A percentile compares a stretch with the other conserved stretches of the same genome.
Conservation (phyloP, 768 basidiomycete genomes). For the Phlegmacium glaucopus region DNA sequence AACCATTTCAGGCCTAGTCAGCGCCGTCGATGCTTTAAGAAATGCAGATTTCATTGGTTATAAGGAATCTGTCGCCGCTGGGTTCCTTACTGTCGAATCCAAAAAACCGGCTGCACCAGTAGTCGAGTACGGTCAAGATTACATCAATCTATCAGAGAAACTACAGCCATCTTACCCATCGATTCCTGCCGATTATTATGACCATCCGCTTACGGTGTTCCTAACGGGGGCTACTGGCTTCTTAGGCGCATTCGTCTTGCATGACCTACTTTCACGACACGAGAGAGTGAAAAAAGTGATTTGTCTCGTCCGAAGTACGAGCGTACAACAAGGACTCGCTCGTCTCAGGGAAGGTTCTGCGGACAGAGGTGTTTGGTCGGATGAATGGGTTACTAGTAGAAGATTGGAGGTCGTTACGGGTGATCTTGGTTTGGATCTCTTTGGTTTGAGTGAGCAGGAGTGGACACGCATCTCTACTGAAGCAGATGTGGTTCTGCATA, state of each 20-base stretch:
- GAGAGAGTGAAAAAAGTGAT: conserved; percentile 79
- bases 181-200: conserved; percentile 52
- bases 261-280: conserved; percentile 64
- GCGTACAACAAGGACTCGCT: conserved; percentile 54
- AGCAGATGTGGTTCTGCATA: conserved; percentile 85
- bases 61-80: conserved; percentile 12
- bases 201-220: conserved; percentile 71
- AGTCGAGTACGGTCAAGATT: conserved; percentile 80
- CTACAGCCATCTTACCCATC: conserved; percentile 61
- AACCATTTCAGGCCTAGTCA: conserved; percentile 75
- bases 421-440: conserved; percentile 71
- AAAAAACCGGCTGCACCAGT: conserved; percentile 27
- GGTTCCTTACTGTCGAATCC: conserved; percentile 4
- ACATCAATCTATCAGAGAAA: conserved; percentile 53
- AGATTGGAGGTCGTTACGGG: conserved; percentile 80
- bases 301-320: conserved; percentile 83
- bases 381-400: conserved; percentile 67
- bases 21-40: conserved; percentile 69
- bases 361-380: conserved; percentile 87
- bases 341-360: conserved; percentile 69
- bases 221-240: conserved; percentile 97
- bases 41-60: conserved; percentile 72
- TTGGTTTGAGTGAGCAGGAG: conserved; percentile 61
- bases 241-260: conserved; percentile 89
- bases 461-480: conserved; percentile 72